Evolutionary conservation across 2,329 filamentous ascomycete genomes (phyloP).

Genomic region (Aspergillus sp.): DNA sequence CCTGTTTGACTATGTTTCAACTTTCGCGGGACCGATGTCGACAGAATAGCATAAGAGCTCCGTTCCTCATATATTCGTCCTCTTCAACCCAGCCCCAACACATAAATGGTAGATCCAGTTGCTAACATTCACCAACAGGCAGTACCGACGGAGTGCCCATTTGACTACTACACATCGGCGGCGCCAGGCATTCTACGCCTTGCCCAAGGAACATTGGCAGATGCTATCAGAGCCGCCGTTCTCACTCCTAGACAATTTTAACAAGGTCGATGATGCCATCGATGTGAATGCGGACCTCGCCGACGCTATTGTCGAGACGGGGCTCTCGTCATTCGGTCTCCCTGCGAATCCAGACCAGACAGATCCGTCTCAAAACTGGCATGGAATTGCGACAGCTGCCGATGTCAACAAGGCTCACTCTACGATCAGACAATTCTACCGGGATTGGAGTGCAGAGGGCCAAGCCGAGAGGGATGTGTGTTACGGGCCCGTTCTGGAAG

Average conservation of each 20-base stretch:
- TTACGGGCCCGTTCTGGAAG: constrained; percentile 70
- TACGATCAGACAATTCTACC: constrained; percentile 88
- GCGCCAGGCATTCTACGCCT: constrained; percentile 87
- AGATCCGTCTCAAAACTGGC: constrained; percentile 60
- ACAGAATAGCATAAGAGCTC: not conserved
- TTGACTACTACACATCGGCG: constrained; percentile 88
- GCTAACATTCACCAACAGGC: constrained; percentile 50
- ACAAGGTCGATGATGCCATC: constrained; percentile 80
- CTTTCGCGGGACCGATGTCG: not conserved
- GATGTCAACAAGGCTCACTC: constrained; percentile 91
- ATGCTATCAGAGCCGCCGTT: constrained; percentile 80
- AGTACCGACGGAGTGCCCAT: constrained; percentile 82
- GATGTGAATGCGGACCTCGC: constrained; percentile 83
- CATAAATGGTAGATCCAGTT: not conserved
- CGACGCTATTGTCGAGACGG: constrained; percentile 70
- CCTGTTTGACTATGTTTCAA: not conserved
- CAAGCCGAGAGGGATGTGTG: constrained; percentile 70
- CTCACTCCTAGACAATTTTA: constrained; percentile 74
- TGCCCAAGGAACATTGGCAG: constrained; percentile 80
- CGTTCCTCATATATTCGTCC: not conserved
- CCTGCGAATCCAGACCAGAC: constrained; percentile 36
- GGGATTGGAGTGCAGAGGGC: constrained; percentile 88
- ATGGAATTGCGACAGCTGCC: constrained; percentile 65
- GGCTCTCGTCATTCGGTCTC: constrained; percentile 67
- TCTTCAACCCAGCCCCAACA: not conserved